Conservation (phyloP, 495 filamentous ascomycete species). For the Aspergillus baeticus region DNA sequence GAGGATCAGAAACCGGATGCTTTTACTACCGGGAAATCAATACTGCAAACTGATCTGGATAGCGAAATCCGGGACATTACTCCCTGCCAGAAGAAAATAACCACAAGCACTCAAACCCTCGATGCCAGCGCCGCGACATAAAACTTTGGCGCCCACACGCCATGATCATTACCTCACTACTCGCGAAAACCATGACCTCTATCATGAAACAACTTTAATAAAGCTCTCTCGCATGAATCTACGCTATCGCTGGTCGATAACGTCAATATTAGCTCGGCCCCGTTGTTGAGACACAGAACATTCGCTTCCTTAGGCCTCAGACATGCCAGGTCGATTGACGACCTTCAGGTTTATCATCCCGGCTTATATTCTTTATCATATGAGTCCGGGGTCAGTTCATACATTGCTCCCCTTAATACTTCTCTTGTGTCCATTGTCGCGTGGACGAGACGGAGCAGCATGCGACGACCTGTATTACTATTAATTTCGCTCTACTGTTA, state of each 20-base stretch:
- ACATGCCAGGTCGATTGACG: not conserved
- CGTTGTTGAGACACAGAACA: too few relatives aligned
- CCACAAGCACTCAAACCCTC: not conserved
- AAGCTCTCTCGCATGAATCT: too few relatives aligned
- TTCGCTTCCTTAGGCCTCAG: too few relatives aligned
- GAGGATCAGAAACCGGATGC: not conserved
- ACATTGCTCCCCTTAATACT: conserved; percentile 12
- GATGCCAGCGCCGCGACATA: not conserved
- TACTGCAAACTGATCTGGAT: not conserved
- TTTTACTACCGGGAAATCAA: not conserved
- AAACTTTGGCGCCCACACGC: not conserved
- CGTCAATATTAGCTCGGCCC: too few relatives aligned
- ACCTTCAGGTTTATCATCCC: not conserved
- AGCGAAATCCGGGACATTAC: not conserved
- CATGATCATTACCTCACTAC: not conserved
- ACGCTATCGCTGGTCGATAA: too few relatives aligned
- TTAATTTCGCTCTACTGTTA: conserved; percentile 4
- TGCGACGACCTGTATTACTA: conserved; percentile 18
- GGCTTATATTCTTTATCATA: not conserved
- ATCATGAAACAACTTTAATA: not conserved
- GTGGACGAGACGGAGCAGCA: not conserved
- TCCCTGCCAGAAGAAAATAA: not conserved
- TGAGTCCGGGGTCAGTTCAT: not conserved
- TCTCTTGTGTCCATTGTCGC: conserved; percentile 2
- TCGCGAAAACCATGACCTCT: not conserved